Conservation (phyloP, 768 basidiomycete species). For the Gyrodon lividus region DNA sequence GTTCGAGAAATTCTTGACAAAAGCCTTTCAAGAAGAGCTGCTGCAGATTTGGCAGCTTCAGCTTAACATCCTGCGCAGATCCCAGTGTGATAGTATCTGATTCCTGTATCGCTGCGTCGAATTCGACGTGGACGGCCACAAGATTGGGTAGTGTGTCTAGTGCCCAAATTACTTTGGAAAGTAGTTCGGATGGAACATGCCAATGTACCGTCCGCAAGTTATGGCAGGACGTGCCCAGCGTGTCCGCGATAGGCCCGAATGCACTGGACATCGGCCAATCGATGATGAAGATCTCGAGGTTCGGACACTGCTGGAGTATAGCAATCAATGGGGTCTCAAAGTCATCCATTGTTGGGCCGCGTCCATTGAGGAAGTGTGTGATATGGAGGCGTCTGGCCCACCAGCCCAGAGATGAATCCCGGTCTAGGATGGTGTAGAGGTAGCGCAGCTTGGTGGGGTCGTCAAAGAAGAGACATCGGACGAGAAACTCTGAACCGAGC, state of each 20-base stretch:
- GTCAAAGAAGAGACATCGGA: slow-evolving; percentile 67
- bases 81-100: slow-evolving; percentile 56
- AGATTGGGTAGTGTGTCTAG: slow-evolving; percentile 60
- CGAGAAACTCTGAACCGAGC: slow-evolving; percentile 64
- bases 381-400: slow-evolving; percentile 75
- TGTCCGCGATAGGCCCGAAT: slow-evolving; percentile 64
- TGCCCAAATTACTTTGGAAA: slow-evolving; percentile 72
- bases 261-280: slow-evolving; percentile 60
- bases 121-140: slow-evolving; percentile 55
- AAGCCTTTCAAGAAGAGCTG: slow-evolving; percentile 64
- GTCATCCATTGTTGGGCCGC: slow-evolving; percentile 43
- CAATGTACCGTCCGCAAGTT: slow-evolving; percentile 62
- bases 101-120: slow-evolving; percentile 32
- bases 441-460: slow-evolving; percentile 53
- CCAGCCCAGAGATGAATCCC: slow-evolving; percentile 58
- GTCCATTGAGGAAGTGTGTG: slow-evolving; percentile 46
- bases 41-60: slow-evolving; percentile 53
- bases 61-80: slow-evolving; percentile 53
- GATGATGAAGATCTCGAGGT: slow-evolving; percentile 70
- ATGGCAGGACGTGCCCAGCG: slow-evolving; percentile 51
- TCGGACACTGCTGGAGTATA: slow-evolving; percentile 64
- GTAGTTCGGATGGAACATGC: slow-evolving; percentile 51
- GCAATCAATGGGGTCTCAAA: slow-evolving; percentile 55
- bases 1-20: slow-evolving; percentile 66
- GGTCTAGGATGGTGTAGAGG: slow-evolving; percentile 52